phyloP scores from a whole-genome alignment of 2,329 filamentous ascomycete species.

The Aspergillus oerlinghausenensis region DNA sequence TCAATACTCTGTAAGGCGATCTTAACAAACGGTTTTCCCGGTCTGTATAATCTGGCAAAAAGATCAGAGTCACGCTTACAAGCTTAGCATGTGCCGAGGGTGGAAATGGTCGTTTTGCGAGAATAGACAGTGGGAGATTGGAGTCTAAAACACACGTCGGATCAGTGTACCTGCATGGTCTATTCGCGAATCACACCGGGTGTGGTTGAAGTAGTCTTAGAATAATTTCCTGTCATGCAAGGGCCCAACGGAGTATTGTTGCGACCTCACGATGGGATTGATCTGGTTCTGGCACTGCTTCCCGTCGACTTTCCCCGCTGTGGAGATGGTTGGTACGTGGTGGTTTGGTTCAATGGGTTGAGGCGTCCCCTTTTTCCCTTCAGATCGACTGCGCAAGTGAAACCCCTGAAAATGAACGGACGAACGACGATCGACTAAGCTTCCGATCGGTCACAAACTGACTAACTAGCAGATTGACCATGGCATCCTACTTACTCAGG shows the following conservation, averaged over 20 bases:
- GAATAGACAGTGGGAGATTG: background rate
- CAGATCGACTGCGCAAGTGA: background rate
- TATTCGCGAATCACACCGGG: background rate
- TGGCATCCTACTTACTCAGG: background rate
- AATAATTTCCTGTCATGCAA: background rate
- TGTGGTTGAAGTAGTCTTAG: background rate
- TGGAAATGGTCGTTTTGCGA: background rate
- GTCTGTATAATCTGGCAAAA: background rate
- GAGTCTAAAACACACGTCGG: background rate
- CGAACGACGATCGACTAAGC: conserved; percentile 1
- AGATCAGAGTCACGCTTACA: background rate
- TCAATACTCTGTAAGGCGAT: background rate
- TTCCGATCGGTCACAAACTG: background rate
- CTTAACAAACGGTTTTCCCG: background rate
- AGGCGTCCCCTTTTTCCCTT: conserved; percentile 16
- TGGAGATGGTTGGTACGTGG: conserved; percentile 16
- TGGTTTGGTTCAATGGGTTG: background rate
- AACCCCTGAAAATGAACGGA: conserved; percentile 18
- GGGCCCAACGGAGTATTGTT: background rate
- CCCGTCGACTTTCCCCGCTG: conserved; percentile 24
- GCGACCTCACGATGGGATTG: conserved; percentile 1
- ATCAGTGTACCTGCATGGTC: background rate
- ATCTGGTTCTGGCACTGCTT: conserved; percentile 3
- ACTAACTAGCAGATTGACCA: background rate
- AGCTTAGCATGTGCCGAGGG: background rate